Percentiles rank a stretch among this genome's conserved stretches.
These are phyloP conservation scores for Saccharomycopsis babjevae DNA, from an alignment of 805 yeast species.

Conservation along the genomic window DNA sequence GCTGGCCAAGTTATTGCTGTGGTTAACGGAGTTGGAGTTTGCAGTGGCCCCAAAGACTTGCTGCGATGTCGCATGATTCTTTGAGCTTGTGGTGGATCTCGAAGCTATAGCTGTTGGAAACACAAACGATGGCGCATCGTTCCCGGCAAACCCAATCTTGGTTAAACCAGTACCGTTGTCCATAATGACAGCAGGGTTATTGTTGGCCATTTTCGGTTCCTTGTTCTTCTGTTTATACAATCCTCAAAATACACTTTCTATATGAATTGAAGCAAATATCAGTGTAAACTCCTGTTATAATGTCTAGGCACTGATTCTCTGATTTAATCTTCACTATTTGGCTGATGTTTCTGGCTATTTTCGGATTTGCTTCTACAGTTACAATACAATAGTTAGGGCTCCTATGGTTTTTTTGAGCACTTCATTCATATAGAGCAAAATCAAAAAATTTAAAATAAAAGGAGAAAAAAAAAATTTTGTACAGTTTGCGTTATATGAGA, in stretches of 20 bases:
- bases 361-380: no score
- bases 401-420: not conserved
- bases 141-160: slow-evolving; percentile 96
- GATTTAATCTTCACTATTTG: no score
- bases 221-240: not conserved
- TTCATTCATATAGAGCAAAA: not conserved
- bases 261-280: not conserved
- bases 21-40: slow-evolving; percentile 2
- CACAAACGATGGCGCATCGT: slow-evolving; percentile 93
- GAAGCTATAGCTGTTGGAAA: slow-evolving; percentile 90
- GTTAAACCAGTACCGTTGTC: slow-evolving; percentile 92
- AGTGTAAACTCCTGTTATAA: not conserved
- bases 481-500: not conserved
- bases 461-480: not conserved
- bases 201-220: slow-evolving; percentile 2
- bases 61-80: slow-evolving; percentile 21
- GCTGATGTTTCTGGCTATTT: no score
- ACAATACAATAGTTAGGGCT: not conserved
- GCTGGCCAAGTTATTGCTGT: slow-evolving; percentile 23
- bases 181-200: slow-evolving; percentile 12
- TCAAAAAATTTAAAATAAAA: not conserved
- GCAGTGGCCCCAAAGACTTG: slow-evolving; percentile 14
- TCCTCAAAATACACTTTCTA: not conserved
- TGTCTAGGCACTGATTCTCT: no score
- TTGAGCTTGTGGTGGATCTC: slow-evolving; percentile 27